Percentiles rank a stretch among this genome's conserved stretches.
Evolutionary conservation across 192 early-diverging fungal genomes (phyloP).

Genomic region (Gaertneriomyces sp.): DNA sequence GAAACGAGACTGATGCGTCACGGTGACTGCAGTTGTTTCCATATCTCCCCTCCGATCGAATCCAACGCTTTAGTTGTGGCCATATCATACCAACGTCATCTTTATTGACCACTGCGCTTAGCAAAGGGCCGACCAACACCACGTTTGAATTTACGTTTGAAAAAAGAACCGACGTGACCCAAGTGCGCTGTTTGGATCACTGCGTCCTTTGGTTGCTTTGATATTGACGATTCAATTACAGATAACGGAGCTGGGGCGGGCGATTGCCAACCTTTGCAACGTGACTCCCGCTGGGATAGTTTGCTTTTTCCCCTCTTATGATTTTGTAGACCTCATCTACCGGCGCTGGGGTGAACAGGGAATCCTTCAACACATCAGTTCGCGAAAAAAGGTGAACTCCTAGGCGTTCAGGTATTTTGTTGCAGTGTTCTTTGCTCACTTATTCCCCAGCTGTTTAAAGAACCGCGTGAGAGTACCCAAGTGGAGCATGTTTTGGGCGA

Average conservation of each 20-base stretch:
- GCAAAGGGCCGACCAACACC: conserved; percentile 60
- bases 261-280: conserved; percentile 65
- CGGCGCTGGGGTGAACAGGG: conserved; percentile 49
- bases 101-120: conserved; percentile 61
- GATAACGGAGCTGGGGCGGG: conserved; percentile 69
- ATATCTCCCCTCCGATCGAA: conserved; percentile 38
- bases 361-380: conserved; percentile 47
- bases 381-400: conserved; percentile 54
- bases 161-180: conserved; percentile 41
- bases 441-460: conserved; percentile 62
- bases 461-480: conserved; percentile 51
- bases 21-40: conserved; percentile 48
- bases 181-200: conserved; percentile 35
- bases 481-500: conserved; percentile 59
- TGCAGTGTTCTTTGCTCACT: neutral
- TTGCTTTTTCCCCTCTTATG: conserved; percentile 82
- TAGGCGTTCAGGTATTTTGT: neutral
- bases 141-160: conserved; percentile 68
- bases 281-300: conserved; percentile 83
- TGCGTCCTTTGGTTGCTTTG: neutral
- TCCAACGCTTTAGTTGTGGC: conserved; percentile 72
- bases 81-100: conserved; percentile 83
- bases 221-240: conserved; percentile 10
- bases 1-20: too few species aligned
- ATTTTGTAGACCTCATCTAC: conserved; percentile 64